phyloP scores from a whole-genome alignment of 2,329 filamentous ascomycete genomes.

The Magnaporthiopsis incrustans region DNA sequence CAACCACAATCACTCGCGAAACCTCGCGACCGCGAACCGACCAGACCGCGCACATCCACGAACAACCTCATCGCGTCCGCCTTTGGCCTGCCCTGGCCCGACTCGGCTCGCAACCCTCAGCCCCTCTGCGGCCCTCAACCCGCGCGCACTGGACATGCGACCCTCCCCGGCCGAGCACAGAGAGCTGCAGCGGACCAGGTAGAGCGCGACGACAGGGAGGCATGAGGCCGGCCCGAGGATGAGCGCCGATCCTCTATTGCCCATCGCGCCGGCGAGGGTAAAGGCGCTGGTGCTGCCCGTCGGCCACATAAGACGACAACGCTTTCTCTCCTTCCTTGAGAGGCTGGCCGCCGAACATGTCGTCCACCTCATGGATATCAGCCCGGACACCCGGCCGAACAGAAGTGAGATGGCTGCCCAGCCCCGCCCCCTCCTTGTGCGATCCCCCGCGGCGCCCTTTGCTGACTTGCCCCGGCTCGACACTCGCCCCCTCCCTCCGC shows the following conservation, averaged over 20 bases:
- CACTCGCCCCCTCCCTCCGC: slow-evolving; percentile 12
- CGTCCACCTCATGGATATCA: slow-evolving; percentile 79
- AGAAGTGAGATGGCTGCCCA: slow-evolving; percentile 54
- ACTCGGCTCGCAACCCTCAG: neutral
- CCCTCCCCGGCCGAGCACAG: neutral
- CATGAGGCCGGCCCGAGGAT: slow-evolving; percentile 37
- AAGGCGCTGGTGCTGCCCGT: slow-evolving; percentile 81
- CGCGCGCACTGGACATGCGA: neutral
- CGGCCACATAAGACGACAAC: slow-evolving; percentile 73
- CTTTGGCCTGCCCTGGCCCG: too few relatives aligned
- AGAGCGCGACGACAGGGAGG: slow-evolving; percentile 9
- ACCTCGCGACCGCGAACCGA: too few relatives aligned
- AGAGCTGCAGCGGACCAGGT: neutral
- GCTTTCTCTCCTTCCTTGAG: slow-evolving; percentile 71
- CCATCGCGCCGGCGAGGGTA: slow-evolving; percentile 84
- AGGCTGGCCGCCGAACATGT: slow-evolving; percentile 73
- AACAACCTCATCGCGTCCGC: neutral
- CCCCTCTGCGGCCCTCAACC: too few relatives aligned
- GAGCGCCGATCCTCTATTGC: slow-evolving; percentile 82
- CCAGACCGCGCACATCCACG: neutral
- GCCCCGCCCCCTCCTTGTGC: slow-evolving; percentile 6
- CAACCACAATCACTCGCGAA: neutral
- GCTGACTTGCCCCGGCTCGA: neutral
- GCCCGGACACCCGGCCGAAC: slow-evolving; percentile 73
- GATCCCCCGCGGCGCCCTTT: neutral